A percentile compares a stretch with the other conserved stretches of the same genome.
Conservation (phyloP, 495 filamentous ascomycete species). For the Thozetella sp. region DNA sequence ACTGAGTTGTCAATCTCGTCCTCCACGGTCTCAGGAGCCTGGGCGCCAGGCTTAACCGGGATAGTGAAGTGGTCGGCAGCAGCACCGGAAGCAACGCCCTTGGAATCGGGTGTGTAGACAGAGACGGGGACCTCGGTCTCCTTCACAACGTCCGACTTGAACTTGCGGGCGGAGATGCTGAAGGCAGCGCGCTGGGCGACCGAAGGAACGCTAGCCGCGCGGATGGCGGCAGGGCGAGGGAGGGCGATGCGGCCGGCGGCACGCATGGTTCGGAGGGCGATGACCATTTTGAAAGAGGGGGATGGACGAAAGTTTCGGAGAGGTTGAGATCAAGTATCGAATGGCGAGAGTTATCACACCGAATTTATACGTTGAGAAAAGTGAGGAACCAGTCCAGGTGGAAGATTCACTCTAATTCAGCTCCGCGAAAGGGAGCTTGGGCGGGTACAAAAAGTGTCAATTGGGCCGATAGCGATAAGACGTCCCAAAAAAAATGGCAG, state of each 20-base stretch:
- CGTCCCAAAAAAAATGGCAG: neutral
- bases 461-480: constrained; percentile 1
- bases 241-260: constrained; percentile 30
- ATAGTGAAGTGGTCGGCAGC: constrained; percentile 71
- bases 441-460: neutral
- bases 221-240: constrained; percentile 25
- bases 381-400: too few species aligned
- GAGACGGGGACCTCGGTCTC: constrained; percentile 52
- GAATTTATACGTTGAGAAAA: too few species aligned
- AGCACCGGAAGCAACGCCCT: constrained; percentile 41
- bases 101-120: constrained; percentile 43
- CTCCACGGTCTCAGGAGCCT: constrained; percentile 29
- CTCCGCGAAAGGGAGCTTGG: neutral
- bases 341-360: too few species aligned
- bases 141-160: constrained; percentile 47
- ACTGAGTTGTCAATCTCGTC: constrained; percentile 28
- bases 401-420: neutral
- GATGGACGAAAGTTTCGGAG: constrained; percentile 3
- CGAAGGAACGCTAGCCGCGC: constrained; percentile 6
- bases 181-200: constrained; percentile 33
- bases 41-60: constrained; percentile 66
- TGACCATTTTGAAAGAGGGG: constrained; percentile 35
- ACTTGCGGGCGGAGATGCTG: constrained; percentile 31
- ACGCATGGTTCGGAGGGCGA: constrained; percentile 32
- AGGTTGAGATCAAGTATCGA: neutral